Evolutionary conservation across 1,284 basidiomycete species (phyloP), one percentile per base, ranked within the genome.

Genomic region (Xanthoconium separans): DNA sequence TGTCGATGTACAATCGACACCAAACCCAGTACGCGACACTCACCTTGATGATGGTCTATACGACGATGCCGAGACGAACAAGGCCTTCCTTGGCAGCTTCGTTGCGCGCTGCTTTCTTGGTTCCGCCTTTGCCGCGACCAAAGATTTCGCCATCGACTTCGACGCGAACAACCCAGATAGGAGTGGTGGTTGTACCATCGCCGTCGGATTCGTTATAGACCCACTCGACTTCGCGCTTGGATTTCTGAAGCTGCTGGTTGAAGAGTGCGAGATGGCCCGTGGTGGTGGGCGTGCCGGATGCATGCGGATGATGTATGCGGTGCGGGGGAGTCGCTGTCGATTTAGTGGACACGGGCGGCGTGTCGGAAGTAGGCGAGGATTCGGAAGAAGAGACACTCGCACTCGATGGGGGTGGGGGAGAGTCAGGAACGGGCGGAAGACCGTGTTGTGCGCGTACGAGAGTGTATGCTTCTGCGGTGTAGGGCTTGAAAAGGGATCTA

Each of bases 61-160:
- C 76, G 47, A 63, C 52, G 44, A 82, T 69, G 4, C 78, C 82
- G 63, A 85, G 54, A 47, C 69, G 76, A 60, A 72, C 64, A 52
- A 85, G 70, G 2, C 82, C 83, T 54, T 78, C 72, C 63, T 82
- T 85, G 29, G 84, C 84, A 4, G 84, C 84, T 58, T 83, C 88
- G 62, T 89, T 89, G 65, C 84, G 78, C 1, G 88, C 89, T 3
- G 79, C 78, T 66, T 86, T 89, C 78, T 91, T 91, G 44, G 87
- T 89, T 59, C 77, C 81, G 9, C 87, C 88, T 51, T 72, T 76
- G 1, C 88, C 89, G 15, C 65, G 65, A 3, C 87, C 87, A 68
- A 79, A 76, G 47, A 76, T 72, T 55, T 80, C 72, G 2, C 80
- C 80, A 49, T 84, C 77, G 49, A 90, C 79, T 50, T 83, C 70